Conservation (phyloP, 495 filamentous ascomycete genomes). For the Clohesyomyces aquaticus region DNA sequence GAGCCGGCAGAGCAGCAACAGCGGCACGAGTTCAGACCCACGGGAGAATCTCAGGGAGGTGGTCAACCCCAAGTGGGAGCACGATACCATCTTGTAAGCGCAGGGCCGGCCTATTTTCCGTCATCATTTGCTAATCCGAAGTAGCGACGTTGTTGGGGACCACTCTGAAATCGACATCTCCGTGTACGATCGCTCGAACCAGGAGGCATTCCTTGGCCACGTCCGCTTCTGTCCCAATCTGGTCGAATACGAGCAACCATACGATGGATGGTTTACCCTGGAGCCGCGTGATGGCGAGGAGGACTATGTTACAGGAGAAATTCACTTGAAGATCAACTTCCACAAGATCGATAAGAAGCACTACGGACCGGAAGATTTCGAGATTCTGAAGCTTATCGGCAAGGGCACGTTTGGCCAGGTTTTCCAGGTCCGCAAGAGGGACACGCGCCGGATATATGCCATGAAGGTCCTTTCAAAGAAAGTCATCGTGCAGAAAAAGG, state of each 20-base stretch:
- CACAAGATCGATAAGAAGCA: slow-evolving; percentile 90
- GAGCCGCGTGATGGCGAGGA: slow-evolving; percentile 67
- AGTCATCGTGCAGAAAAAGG: slow-evolving; percentile 99
- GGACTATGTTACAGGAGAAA: slow-evolving; percentile 83
- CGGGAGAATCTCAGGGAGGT: slow-evolving; percentile 66
- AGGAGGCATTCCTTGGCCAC: slow-evolving; percentile 91
- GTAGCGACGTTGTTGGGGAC: slow-evolving; percentile 89
- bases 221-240: slow-evolving; percentile 67
- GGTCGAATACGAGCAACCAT: slow-evolving; percentile 63
- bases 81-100: slow-evolving; percentile 91
- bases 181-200: slow-evolving; percentile 83
- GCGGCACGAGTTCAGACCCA: slow-evolving; percentile 56
- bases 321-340: slow-evolving; percentile 82
- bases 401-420: slow-evolving; percentile 99
- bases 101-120: neutral
- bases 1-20: slow-evolving; percentile 92
- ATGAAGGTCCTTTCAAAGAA: slow-evolving; percentile 99
- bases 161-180: slow-evolving; percentile 91
- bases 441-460: slow-evolving; percentile 92
- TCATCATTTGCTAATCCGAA: slow-evolving; percentile 20
- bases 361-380: slow-evolving; percentile 95
- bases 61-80: slow-evolving; percentile 92
- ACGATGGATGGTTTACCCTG: slow-evolving; percentile 86
- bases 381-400: slow-evolving; percentile 93
- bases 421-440: slow-evolving; percentile 98